These are phyloP conservation scores for Russula olivacea DNA, from an alignment of 768 basidiomycete species.

Conservation along the genomic window DNA sequence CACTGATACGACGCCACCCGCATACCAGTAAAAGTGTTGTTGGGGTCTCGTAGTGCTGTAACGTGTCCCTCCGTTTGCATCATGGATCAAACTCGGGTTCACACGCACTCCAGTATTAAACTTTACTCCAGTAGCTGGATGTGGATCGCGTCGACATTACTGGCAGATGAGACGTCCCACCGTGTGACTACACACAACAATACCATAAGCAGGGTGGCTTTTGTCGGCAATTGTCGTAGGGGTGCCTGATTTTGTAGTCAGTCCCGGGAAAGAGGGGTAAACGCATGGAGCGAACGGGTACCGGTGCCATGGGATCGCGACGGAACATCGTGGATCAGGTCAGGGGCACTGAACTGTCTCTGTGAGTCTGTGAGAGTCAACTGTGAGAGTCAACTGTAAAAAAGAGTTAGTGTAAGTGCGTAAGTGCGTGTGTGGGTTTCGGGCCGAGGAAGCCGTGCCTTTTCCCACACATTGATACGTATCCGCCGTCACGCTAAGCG, in stretches of 20 bases:
- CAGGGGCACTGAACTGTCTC: background rate
- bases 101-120: too few species aligned
- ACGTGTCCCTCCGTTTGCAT: background rate
- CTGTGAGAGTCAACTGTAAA: too few species aligned
- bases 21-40: background rate
- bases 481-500: too few species aligned
- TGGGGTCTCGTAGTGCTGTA: background rate
- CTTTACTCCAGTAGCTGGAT: too few species aligned
- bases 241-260: background rate
- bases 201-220: background rate
- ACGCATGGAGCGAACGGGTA: background rate
- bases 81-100: too few species aligned
- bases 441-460: background rate
- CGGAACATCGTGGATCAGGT: background rate
- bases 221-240: too few species aligned
- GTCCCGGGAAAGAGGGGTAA: background rate
- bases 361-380: too few species aligned
- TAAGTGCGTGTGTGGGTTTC: background rate
- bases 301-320: background rate
- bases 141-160: background rate
- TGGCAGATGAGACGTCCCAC: background rate
- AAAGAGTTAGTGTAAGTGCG: too few species aligned
- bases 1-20: background rate
- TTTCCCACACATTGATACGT: background rate
- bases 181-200: background rate